Conservation (phyloP, 2,329 filamentous ascomycete genomes). For the Trichocomaceae sp. region DNA sequence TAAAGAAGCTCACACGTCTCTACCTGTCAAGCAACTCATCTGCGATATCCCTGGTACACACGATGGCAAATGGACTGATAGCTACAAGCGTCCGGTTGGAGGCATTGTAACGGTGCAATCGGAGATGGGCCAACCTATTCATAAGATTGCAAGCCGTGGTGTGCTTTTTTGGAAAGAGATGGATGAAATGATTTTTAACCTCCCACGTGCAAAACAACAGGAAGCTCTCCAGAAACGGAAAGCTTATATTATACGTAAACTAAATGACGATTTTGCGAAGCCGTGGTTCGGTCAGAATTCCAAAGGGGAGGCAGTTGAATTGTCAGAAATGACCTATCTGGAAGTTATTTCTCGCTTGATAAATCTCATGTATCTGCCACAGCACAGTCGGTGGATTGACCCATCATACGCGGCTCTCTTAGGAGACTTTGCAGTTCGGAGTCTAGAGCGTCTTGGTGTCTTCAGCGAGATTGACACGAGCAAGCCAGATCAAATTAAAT, state of each 20-base stretch:
- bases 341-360: slow-evolving; percentile 82
- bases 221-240: slow-evolving; percentile 44
- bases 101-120: slow-evolving; percentile 80
- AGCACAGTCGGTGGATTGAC: slow-evolving; percentile 73
- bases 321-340: slow-evolving; percentile 92
- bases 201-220: slow-evolving; percentile 47
- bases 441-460: background rate
- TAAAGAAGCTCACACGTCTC: slow-evolving; percentile 83
- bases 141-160: slow-evolving; percentile 35
- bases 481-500: background rate
- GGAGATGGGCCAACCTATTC: slow-evolving; percentile 38
- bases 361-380: slow-evolving; percentile 83
- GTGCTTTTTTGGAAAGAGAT: slow-evolving; percentile 34
- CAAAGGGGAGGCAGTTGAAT: slow-evolving; percentile 69
- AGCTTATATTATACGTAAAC: slow-evolving; percentile 72
- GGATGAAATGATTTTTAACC: slow-evolving; percentile 22
- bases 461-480: background rate
- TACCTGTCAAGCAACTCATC: slow-evolving; percentile 81
- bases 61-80: slow-evolving; percentile 81
- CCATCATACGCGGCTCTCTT: slow-evolving; percentile 72
- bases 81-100: slow-evolving; percentile 82
- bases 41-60: slow-evolving; percentile 75
- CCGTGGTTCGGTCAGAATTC: slow-evolving; percentile 91
- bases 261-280: slow-evolving; percentile 94
- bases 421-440: slow-evolving; percentile 64